Base-by-base conservation (phyloP, 2,329 filamentous ascomycete species). In the Fusarium tanahbumbuense region DNA sequence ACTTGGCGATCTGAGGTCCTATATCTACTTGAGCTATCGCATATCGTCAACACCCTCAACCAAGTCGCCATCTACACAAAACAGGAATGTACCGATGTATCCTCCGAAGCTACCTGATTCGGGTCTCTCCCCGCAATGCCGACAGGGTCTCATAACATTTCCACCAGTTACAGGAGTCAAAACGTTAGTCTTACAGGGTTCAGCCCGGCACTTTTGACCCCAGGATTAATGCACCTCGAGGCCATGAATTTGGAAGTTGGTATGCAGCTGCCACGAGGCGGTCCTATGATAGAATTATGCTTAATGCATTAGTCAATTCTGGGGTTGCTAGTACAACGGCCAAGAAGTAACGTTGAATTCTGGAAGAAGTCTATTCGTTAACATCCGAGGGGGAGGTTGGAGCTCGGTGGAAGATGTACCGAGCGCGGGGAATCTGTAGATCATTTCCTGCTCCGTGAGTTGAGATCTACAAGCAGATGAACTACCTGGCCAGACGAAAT, bases 91-190 rank as follows among this genome's bases (percentile, higher is more conserved):
- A 40, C 50, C 53, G 53, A 48, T 56, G 45, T 56, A 47, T 20
- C 46, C 54, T 73, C 71, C 66, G 60, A 41, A 20, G 48, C 56
- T 62, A 52, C 71, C 40, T 60, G 42, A 60, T 72, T 50, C 22
- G 60, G 54, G 23, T 2, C 32, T 12, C 18, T 49, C 49, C 40
- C 71, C 55, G 60, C 30, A 56, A 25, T 28, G 44, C 34, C n/a
- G 22, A 62, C 66, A 52, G 23, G 60, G 56, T 34, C 64, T 8
- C 11, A 5, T 34, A 6, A 16, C 52, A 72, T 73, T 71, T 64
- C 67, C 67, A 58, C 67, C 67, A 70, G 18, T 70, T 13, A 64
- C 2, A 6, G 13, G 12, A 30, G 20, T 13, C 11, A 11, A 20
- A 37, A 4, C 6, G 9, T 5, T 3, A 13, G 30, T 25, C 0